These are phyloP conservation scores for Sphenostylis stenocarpa DNA, from an alignment of 306 rosid genomes.

Conservation along the genomic window DNA sequence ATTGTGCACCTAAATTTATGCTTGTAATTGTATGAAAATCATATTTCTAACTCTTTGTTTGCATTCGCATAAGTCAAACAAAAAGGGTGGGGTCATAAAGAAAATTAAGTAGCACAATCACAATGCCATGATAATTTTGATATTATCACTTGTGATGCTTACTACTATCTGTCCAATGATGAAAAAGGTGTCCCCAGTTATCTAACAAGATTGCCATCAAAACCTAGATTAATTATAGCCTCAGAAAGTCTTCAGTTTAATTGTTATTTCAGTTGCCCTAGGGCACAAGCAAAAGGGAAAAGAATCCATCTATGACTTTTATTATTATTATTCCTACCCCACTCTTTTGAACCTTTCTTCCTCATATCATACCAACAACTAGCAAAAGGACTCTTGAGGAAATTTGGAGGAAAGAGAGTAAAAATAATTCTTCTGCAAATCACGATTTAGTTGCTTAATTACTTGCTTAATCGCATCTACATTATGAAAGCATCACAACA, in stretches of 20 bases:
- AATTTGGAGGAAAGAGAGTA: neutral
- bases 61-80: constrained; percentile 39
- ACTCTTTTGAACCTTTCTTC: neutral
- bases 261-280: constrained; percentile 34
- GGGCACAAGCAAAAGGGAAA: constrained; percentile 27
- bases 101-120: constrained; percentile 25
- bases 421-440: neutral
- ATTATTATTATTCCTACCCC: constrained; percentile 39
- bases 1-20: neutral
- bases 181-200: constrained; percentile 27
- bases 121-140: constrained; percentile 12
- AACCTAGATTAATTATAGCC: constrained; percentile 22
- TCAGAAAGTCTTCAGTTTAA: constrained; percentile 33
- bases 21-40: constrained; percentile 11
- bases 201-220: constrained; percentile 24
- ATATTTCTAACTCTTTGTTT: constrained; percentile 21
- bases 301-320: constrained; percentile 24
- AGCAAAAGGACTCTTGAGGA: neutral
- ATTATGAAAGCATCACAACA: neutral
- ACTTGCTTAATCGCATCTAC: no score
- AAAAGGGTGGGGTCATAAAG: constrained; percentile 26
- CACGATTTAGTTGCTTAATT: neutral
- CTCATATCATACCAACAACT: constrained; percentile 17
- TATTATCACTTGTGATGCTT: constrained; percentile 19
- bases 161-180: constrained; percentile 13